Conservation (phyloP, 345 rosid species). For the Acer campestre region DNA sequence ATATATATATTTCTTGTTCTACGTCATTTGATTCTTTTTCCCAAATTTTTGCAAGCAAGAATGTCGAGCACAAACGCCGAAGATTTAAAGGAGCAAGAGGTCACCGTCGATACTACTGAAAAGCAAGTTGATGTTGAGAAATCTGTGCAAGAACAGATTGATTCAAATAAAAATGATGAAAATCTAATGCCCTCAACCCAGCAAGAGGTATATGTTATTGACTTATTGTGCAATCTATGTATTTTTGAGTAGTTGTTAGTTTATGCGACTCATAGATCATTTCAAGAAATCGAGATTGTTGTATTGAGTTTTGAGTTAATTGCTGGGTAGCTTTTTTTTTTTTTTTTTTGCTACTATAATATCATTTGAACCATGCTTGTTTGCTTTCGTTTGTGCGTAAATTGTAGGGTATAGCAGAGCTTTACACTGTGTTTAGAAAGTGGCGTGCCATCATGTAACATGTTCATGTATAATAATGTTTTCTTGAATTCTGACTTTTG, state of each 20-base stretch:
- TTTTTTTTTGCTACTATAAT: background rate
- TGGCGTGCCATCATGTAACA: background rate
- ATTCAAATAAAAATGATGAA: constrained; percentile 27
- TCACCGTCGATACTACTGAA: constrained; percentile 13
- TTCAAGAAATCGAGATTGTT: background rate
- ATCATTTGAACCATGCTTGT: background rate
- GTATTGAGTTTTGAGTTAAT: background rate
- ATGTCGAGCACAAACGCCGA: constrained; percentile 38
- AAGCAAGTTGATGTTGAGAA: constrained; percentile 23
- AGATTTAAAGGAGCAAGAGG: constrained; percentile 41
- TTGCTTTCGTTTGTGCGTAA: background rate
- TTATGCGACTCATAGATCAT: background rate
- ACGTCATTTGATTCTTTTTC: background rate
- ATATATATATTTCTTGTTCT: too few relatives aligned
- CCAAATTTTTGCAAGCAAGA: background rate
- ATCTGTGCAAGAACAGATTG: constrained; percentile 19
- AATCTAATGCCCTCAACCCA: constrained; percentile 41
- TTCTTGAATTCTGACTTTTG: constrained; percentile 1
- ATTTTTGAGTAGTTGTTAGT: background rate
- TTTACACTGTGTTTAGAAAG: too few relatives aligned
- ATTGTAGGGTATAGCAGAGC: background rate
- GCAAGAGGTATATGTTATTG: constrained; percentile 45
- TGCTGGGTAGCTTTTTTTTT: background rate
- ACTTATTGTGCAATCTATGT: background rate
- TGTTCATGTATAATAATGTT: background rate